Evolutionary conservation across 2,329 filamentous ascomycete species (phyloP).

Genomic region (Pestalotiopsis fici): DNA sequence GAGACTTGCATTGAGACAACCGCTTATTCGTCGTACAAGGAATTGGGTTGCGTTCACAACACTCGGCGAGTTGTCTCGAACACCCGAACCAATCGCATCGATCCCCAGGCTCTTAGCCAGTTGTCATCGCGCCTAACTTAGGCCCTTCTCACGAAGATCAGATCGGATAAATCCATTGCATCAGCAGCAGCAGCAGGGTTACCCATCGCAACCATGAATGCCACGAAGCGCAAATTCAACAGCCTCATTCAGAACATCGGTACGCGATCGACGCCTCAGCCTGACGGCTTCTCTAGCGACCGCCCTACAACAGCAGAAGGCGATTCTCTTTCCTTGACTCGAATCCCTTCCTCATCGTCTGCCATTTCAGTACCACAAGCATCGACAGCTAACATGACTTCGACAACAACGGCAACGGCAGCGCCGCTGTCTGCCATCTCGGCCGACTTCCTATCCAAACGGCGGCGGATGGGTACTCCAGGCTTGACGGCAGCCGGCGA

Average conservation of each 20-base stretch:
- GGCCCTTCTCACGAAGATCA: not conserved
- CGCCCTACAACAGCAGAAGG: conserved; percentile 18
- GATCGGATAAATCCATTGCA: not conserved
- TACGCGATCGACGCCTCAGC: conserved; percentile 43
- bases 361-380: conserved; percentile 11
- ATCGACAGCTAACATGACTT: conserved; percentile 8
- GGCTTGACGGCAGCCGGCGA: conserved; percentile 40
- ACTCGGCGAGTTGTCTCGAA: not conserved
- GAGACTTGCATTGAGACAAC: not conserved
- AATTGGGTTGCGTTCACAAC: not conserved
- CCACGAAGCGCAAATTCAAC: conserved; percentile 84
- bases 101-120: not conserved
- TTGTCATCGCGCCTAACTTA: not conserved
- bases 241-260: conserved; percentile 69
- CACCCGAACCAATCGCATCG: not conserved
- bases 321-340: conserved; percentile 24
- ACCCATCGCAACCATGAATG: conserved; percentile 54
- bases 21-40: not conserved
- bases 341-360: conserved; percentile 11
- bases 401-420: conserved; percentile 9
- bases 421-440: conserved; percentile 26
- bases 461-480: conserved; percentile 50
- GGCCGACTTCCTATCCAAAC: conserved; percentile 51
- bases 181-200: not conserved
- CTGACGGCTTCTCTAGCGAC: conserved; percentile 36